A percentile compares a stretch with the other conserved stretches of the same genome.
Conservation (phyloP, 495 filamentous ascomycete species). For the Friedmanniomyces simplex region DNA sequence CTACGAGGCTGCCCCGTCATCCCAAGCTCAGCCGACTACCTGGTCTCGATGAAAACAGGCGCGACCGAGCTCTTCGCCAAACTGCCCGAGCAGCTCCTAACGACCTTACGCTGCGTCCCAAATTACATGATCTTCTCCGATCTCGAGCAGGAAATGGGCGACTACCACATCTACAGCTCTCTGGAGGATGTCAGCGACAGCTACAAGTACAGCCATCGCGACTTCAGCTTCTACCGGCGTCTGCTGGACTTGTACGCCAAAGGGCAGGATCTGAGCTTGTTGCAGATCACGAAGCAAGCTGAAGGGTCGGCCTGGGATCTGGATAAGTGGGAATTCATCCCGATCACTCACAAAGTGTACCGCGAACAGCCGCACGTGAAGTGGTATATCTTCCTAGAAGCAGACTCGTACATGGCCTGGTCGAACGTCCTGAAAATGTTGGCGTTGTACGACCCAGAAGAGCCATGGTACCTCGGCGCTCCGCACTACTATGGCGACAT, state of each 20-base stretch:
- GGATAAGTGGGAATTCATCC: conserved; percentile 64
- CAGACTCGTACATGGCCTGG: conserved; percentile 58
- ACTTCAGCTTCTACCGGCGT: conserved; percentile 44
- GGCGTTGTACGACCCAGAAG: conserved; percentile 35
- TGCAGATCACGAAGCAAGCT: conserved; percentile 35
- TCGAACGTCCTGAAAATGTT: conserved; percentile 45
- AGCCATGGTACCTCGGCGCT: conserved; percentile 45
- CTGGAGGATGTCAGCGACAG: conserved; percentile 34
- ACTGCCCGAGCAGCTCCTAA: conserved; percentile 35
- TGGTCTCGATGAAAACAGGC: conserved; percentile 28
- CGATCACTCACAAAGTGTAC: conserved; percentile 45
- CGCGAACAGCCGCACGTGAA: conserved; percentile 38
- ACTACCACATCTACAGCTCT: conserved; percentile 39
- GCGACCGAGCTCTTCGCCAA: conserved; percentile 23
- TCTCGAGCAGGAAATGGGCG: conserved; percentile 38
- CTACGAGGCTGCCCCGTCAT: conserved; percentile 3
- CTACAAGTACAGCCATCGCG: conserved; percentile 30
- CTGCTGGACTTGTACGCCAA: conserved; percentile 44
- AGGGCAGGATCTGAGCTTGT: conserved; percentile 60
- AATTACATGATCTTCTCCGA: conserved; percentile 48
- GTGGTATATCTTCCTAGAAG: conserved; percentile 58
- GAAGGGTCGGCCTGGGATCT: conserved; percentile 45
- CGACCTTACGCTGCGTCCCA: conserved; percentile 41
- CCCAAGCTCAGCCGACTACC: conserved; percentile 17
- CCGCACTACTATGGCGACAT: conserved; percentile 18